Base-by-base conservation (phyloP, 208 protist genomes). In the Trypanosoma caninum region DNA sequence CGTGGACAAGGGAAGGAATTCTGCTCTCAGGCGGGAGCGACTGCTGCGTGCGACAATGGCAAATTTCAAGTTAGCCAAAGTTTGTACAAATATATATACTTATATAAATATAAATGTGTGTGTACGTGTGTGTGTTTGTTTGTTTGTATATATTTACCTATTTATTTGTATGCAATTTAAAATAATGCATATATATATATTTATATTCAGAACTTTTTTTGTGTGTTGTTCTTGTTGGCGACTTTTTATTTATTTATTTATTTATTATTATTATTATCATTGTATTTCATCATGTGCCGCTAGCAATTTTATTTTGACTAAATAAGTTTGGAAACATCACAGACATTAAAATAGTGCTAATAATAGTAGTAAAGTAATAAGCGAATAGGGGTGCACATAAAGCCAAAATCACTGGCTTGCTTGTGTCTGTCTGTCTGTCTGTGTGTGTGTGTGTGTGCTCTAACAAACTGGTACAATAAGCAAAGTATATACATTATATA, bases 41-140 rank as follows among this genome's bases (percentile, higher is more conserved):
- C 59, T 63, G 44, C 16, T 83, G 76, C 52, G 52, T 83, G 37
- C 59, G 67, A 10, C n/a, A 58, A 14, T 83, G 76, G 76, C 38
- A 5, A 4, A 5, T 42, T 14, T 5, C n/a, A 5, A 33, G 3
- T 30, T 55, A 22, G 3, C 20, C 20, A 22, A 22, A 22, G 14
- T 42, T 42, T 42, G 38, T 42, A 22, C 20, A 1, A 22, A 22
- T 7, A 8, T 42, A n/a, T n/a, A n/a, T n/a, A n/a, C 22, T 44
- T 44, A 5, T 2, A 5, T 18, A 5, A 5, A 23, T 18, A 23
- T 16, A 23, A 2, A 18, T 13, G 22, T 44, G 10, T n/a, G n/a
- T n/a, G n/a, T 44, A 18, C 22, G n/a, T 42, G 3, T 42, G 14
- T 42, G 14, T 42, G 14, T 42, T 42, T 42, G 38, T 42, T 42